Evolutionary conservation across 441 rosid species (phyloP).

Genomic region (Erodium moschatum): DNA sequence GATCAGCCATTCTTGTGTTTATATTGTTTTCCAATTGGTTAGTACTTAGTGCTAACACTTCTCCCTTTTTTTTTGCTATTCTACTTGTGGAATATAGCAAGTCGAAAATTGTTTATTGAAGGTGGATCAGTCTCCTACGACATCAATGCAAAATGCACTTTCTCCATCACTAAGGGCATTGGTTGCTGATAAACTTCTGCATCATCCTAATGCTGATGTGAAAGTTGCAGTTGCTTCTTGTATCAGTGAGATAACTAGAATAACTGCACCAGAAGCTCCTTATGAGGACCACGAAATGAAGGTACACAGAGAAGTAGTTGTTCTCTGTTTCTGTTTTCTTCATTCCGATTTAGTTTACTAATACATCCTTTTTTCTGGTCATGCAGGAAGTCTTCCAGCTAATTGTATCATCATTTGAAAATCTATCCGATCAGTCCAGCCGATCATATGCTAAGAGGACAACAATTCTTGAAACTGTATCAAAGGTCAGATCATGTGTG

Average conservation of each 20-base stretch:
- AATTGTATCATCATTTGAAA: slow-evolving; percentile 62
- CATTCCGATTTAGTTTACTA: neutral
- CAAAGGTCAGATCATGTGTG: slow-evolving; percentile 89
- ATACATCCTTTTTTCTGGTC: neutral
- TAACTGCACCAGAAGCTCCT: slow-evolving; percentile 98
- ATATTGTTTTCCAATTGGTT: neutral
- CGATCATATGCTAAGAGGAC: slow-evolving; percentile 61
- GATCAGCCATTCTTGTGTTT: neutral
- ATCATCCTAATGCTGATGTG: slow-evolving; percentile 64
- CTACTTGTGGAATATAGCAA: slow-evolving; percentile 40
- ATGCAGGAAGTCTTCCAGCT: slow-evolving; percentile 56
- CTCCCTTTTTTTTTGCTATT: neutral
- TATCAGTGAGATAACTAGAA: slow-evolving; percentile 96
- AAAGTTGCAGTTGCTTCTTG: slow-evolving; percentile 87
- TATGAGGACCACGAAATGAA: slow-evolving; percentile 88
- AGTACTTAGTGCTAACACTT: neutral
- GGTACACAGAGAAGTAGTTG: slow-evolving; percentile 32
- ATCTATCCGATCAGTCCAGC: slow-evolving; percentile 58
- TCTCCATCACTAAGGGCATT: slow-evolving; percentile 63
- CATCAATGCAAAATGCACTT: slow-evolving; percentile 64
- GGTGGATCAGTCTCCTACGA: slow-evolving; percentile 81
- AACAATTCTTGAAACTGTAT: slow-evolving; percentile 87
- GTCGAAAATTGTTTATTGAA: slow-evolving; percentile 49
- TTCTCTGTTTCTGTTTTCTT: slow-evolving; percentile 11
- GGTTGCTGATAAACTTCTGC: slow-evolving; percentile 52